Evolutionary conservation across 2,329 filamentous ascomycete species (phyloP).

Genomic region (Ceratocystis papillata): DNA sequence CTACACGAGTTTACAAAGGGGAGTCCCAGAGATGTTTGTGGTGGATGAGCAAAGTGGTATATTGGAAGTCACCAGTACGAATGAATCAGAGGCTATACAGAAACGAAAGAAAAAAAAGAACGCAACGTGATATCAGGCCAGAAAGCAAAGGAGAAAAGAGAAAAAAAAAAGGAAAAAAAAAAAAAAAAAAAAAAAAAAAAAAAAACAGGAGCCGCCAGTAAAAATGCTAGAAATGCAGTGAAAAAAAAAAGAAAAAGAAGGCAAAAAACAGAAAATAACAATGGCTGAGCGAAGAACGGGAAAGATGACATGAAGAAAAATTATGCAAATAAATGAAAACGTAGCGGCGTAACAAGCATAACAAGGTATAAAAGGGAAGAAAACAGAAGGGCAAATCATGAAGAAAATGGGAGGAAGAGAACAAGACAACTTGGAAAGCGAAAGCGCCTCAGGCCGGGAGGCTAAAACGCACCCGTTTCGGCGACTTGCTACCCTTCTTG

Average conservation of each 20-base stretch:
- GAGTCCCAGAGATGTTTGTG: neutral
- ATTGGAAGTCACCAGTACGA: neutral
- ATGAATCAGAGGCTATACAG: neutral
- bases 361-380: neutral
- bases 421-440: neutral
- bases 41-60: neutral
- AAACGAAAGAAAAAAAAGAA: slow-evolving; percentile 5
- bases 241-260: neutral
- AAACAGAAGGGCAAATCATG: neutral
- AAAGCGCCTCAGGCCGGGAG: slow-evolving; percentile 8
- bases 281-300: neutral
- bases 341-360: neutral
- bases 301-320: neutral
- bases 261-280: neutral
- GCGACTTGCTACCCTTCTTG: slow-evolving; percentile 20
- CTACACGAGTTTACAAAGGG: neutral
- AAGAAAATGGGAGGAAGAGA: neutral
- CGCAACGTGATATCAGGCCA: slow-evolving; percentile 5
- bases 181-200: neutral
- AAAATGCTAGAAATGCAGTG: too few relatives aligned
- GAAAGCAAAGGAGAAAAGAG: neutral
- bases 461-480: slow-evolving; percentile 21
- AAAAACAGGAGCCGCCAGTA: neutral
- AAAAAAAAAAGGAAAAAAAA: neutral
- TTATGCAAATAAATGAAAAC: neutral